Base-by-base conservation (phyloP, 257 asterid genomes). In the Cruciata laevipes region DNA sequence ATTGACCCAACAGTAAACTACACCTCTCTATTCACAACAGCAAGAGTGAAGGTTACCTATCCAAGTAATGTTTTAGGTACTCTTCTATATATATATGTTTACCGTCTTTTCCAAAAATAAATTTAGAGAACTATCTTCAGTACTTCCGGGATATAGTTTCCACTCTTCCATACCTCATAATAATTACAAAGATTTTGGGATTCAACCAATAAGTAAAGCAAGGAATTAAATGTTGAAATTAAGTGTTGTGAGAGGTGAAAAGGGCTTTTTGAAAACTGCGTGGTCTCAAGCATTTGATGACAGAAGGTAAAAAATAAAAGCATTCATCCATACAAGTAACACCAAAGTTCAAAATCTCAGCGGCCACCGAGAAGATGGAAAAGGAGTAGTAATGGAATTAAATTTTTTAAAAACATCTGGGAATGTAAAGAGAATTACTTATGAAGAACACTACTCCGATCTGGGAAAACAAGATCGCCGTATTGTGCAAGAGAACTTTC, bases 401-500 rank as follows among this genome's bases (percentile, higher is more conserved):
- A 2, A 76, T n/a, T n/a, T n/a, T n/a, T n/a, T n/a, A n/a, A 38
- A 27, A 51, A 21, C 20, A 33, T 14, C 3, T 60, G 61, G 21
- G 18, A 65, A 67, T 53, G 35, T 23, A 21, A 57, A 35, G 25
- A 42, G 24, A 66, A 69, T 81, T 90, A 93, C 99, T 81, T 79
- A 72, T 83, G 87, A 68, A 90, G 85, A 71, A 85, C 79, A 63
- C 97, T 90, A 60, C 77, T 78, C 38, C 31, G 77, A 11, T 88
- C 95, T 4, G 95, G 99, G 80, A 90, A 86, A 61, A 90, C 97
- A 73, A 94, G 86, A 76, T 89, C 86, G 68, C 96, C 96, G 65
- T 88, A 94, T 76, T 90, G 96, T 30, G 92, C 81, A 67, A 90
- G 92, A 68, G 96, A 90, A 78, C 71, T 86, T 80, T 88, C 96